Percentiles rank a stretch among this genome's conserved stretches.
Evolutionary conservation across 257 asterid genomes (phyloP).

Genomic region (Nyctanthes arbortristis): DNA sequence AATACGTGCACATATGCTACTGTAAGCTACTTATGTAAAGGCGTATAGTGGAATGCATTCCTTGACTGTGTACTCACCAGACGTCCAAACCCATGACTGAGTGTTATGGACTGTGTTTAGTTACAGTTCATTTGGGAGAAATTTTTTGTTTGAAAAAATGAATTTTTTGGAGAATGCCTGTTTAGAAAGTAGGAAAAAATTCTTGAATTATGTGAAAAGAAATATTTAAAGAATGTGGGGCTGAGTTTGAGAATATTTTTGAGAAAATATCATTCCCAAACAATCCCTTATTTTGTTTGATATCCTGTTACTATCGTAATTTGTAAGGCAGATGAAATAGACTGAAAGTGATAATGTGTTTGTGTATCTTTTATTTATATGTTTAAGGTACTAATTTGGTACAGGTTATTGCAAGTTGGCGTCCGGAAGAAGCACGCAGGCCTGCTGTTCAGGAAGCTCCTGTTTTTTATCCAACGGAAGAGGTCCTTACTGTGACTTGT

Average conservation of each 20-base stretch:
- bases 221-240: too few species aligned
- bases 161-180: too few species aligned
- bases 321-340: conserved; percentile 3
- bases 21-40: not conserved
- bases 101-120: too few species aligned
- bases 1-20: not conserved
- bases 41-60: not conserved
- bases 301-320: not conserved
- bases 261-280: too few species aligned
- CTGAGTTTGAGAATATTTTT: too few species aligned
- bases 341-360: not conserved
- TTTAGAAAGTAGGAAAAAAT: too few species aligned
- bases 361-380: conserved; percentile 1
- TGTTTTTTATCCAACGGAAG: conserved; percentile 91
- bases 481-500: conserved; percentile 50
- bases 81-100: too few species aligned
- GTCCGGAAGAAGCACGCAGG: conserved; percentile 72
- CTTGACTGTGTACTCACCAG: not conserved
- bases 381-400: conserved; percentile 32
- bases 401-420: conserved; percentile 88
- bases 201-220: too few species aligned
- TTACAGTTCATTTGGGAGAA: too few species aligned
- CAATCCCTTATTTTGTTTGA: conserved; percentile 1
- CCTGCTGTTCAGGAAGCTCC: conserved; percentile 85
- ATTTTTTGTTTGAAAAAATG: too few species aligned